Base-by-base conservation (phyloP, 371 early-diverging fungal species). In the Mortierella sp. region DNA sequence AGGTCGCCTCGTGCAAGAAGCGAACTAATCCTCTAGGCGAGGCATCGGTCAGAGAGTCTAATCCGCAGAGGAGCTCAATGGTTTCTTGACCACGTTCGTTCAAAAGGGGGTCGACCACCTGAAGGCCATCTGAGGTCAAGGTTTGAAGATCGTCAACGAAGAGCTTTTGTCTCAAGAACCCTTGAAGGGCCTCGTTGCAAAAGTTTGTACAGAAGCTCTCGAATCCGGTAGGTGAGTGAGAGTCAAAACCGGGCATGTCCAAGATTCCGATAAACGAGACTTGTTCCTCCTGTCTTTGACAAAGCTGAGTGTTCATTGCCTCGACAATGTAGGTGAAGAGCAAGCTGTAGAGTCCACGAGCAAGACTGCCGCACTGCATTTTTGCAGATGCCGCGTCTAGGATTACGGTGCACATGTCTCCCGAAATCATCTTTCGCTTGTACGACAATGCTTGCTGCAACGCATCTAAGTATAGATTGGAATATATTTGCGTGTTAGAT, bases 321-420 rank as follows among this genome's bases (percentile, higher is more conserved):
- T 97, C 98, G 47, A 97, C 90, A 32, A 98, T 78, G 95, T 95
- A 98, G 22, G 92, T 88, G 78, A 96, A 93, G 60, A 97, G 79
- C 30, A 97, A 87, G 9, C 92, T 91, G 83, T 97, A 97, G 16
- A 98, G 87, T 14, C 88, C 86, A 40, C 90, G 87, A 16, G 95
- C 95, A 5, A 98, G 87, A 18, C 87, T 86, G 73, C 96, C 95
- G 43, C 97, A 88, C 81, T 97, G 97, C 10, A 65, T 61, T 11
- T 83, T 78, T 2, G 98, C 97, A 39, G 90, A 91, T 18, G 91
- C 90, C 16, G 92, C 87, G 80, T 96, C 93, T 22, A 98, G 88
- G 59, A 95, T 94, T 14, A 96, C 90, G 0, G 97, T 96, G 72
- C 94, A 96, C 62, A 96, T 85, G 69, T 97, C 97, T 54, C 91